Base-by-base conservation (phyloP, 148 eudicot species). In the Camellia sinensis region DNA sequence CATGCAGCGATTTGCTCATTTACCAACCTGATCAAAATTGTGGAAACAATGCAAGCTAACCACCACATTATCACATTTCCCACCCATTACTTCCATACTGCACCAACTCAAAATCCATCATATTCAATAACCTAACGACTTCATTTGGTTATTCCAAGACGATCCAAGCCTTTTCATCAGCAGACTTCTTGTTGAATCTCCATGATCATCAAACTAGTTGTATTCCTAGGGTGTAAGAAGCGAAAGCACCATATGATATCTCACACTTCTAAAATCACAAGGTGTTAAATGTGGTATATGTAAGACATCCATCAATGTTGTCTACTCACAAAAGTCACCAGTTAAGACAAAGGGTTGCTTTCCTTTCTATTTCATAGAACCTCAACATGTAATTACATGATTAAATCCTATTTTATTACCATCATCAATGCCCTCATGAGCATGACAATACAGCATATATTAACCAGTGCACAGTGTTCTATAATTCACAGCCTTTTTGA, bases 261-360 rank as follows among this genome's bases (percentile, higher is more conserved):
- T 73, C 46, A 37, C 14, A 6, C 46, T 56, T 56, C 44, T 7
- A 52, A 73, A 54, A 19, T 37, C 45, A 6, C n/a, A 40, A 41
- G 53, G 17, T 17, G 48, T 60, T 8, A 75, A 43, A 59, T 54
- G 53, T n/a, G 1, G 40, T 12, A 1, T 11, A 45, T 2, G n/a
- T 3, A 29, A 65, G 17, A 77, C 9, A 22, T 65, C 48, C 61
- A 22, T 14, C 41, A 14, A 60, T 77, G 71, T 65, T 77, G 71
- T 65, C 61, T 48, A 14, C 17, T 9, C 57, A 56, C 53, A 19
- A 40, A 57, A 57, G 65, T 52, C 21, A 75, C 66, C 15, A 29
- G 79, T 77, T 77, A 52, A 15, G 72, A 77, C 72, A 77, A 77
- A 48, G 19, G 45, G 71, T 64, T 65, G 71, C 19, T 46, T 46